Base-by-base conservation (phyloP, 164 flowering plant genomes). In the Stephania yunnanensis region DNA sequence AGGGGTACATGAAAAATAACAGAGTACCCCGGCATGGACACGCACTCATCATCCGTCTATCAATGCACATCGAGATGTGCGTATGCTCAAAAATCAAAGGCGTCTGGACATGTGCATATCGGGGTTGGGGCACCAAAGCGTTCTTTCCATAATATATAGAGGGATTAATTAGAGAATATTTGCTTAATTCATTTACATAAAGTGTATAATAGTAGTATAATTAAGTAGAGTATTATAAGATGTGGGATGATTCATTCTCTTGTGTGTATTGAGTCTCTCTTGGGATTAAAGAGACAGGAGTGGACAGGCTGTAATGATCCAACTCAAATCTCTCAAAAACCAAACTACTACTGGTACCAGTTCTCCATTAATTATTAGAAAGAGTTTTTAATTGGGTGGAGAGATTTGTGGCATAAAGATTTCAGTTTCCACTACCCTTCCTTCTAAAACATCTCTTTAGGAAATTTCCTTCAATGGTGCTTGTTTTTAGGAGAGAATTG, bases 241-340 rank as follows among this genome's bases (percentile, higher is more conserved):
- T 7, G 55, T 9, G 10, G 1, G 10, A 58, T 58, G 64, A 58
- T 58, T 15, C 64, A 58, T 58, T 58, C 64, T 6, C 64, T 55
- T 10, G 20, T 58, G 17, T 58, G 17, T 58, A 6, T 58, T 50
- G 55, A 9, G 55, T 50, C 12, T 17, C n/a, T 58, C 64, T 58
- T 58, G 64, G 64, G 64, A 58, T 58, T 58, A 58, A 58, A 58
- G 64, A 58, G 64, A 58, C 64, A 58, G 64, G n/a, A 50, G 3
- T 9, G 55, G 55, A 58, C 64, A 58, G 64, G 64, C 64, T 58
- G 64, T 58, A 58, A 58, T 58, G 64, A 58, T 58, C 64, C 64
- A 58, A 58, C 64, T 58, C n/a, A 58, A 58, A 15, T 58, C 20
- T 19, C 64, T 13, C 4, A 9, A 50, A 50, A 50, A 50, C 64